Base-by-base conservation (phyloP, 169 alveolate species). In the Theileria luwenshuni region DNA sequence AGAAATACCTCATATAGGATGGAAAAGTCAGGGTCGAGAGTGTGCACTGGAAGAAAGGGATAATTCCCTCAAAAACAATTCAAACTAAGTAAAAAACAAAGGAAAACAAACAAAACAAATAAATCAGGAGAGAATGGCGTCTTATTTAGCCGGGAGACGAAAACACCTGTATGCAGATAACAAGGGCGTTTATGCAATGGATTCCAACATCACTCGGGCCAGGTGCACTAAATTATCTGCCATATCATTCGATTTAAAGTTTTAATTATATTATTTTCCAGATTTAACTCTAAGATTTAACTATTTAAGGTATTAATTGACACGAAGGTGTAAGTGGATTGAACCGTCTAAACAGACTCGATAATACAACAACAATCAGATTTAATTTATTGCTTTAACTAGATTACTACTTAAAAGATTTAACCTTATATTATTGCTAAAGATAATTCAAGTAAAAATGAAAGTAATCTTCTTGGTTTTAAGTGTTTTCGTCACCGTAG, bases 271-370 rank as follows among this genome's bases (percentile, higher is more conserved):
- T 10, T 13, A n/a, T 54, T 54, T 54, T 21, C 17, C 17, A 54
- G 63, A 54, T 54, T 54, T 54, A 54, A 54, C 63, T 38, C 45
- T 8, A 23, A 54, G 63, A 54, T 54, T 54, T 54, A 54, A 54
- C 25, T 54, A 15, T 33, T 54, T 54, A 10, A 54, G 32, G 2
- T 2, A 33, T 33, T 25, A 54, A 21, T 54, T 33, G 17, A 54
- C 63, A 54, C 63, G 63, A 54, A 54, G 63, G 63, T 54, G 63
- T 54, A 54, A 13, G 63, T 54, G 63, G 33, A 27, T 33, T 54
- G 63, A 54, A 13, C 27, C 63, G 63, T 54, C 45, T 38, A 7
- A 7, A 5, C 10, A 38, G 45, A 38, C 10, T 38, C 45, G 10
- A 7, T 38, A 38, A 38, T 38, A n/a, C n/a, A 5, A 38, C 10